These are phyloP conservation scores for Sarcodon sp. DNA, from an alignment of 768 basidiomycete genomes.

Conservation along the genomic window DNA sequence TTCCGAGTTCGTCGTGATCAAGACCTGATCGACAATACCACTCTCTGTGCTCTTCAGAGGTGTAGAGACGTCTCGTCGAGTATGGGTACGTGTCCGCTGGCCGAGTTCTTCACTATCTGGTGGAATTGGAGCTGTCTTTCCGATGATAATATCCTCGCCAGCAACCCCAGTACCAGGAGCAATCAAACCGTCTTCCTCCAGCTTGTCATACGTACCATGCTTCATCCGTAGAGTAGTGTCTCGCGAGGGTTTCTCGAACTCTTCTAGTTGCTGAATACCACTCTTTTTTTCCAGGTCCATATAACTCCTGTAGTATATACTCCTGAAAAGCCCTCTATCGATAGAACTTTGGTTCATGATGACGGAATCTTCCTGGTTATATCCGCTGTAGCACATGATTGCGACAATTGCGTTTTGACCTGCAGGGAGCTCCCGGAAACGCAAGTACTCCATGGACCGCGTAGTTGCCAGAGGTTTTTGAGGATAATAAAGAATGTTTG, in stretches of 20 bases:
- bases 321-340: slow-evolving; percentile 95
- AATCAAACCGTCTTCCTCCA: slow-evolving; percentile 93
- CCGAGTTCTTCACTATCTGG: slow-evolving; percentile 96
- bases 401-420: slow-evolving; percentile 99
- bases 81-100: slow-evolving; percentile 87
- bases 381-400: slow-evolving; percentile 96
- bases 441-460: slow-evolving; percentile 97
- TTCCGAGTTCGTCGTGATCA: slow-evolving; percentile 92
- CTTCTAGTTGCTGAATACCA: slow-evolving; percentile 83
- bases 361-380: slow-evolving; percentile 99
- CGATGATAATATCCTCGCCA: slow-evolving; percentile 98
- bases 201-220: slow-evolving; percentile 96
- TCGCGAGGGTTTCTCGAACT: slow-evolving; percentile 92
- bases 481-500: slow-evolving; percentile 97
- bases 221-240: slow-evolving; percentile 94
- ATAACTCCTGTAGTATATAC: slow-evolving; percentile 96
- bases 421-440: slow-evolving; percentile 96
- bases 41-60: slow-evolving; percentile 97
- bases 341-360: slow-evolving; percentile 99
- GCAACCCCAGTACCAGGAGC: slow-evolving; percentile 89
- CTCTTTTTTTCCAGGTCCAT: slow-evolving; percentile 98
- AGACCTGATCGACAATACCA: slow-evolving; percentile 94
- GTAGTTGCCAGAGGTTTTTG: slow-evolving; percentile 99
- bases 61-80: slow-evolving; percentile 91
- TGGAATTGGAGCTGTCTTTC: slow-evolving; percentile 95